Base-by-base conservation (phyloP, 2,329 filamentous ascomycete species). In the Diaporthe sp. region DNA sequence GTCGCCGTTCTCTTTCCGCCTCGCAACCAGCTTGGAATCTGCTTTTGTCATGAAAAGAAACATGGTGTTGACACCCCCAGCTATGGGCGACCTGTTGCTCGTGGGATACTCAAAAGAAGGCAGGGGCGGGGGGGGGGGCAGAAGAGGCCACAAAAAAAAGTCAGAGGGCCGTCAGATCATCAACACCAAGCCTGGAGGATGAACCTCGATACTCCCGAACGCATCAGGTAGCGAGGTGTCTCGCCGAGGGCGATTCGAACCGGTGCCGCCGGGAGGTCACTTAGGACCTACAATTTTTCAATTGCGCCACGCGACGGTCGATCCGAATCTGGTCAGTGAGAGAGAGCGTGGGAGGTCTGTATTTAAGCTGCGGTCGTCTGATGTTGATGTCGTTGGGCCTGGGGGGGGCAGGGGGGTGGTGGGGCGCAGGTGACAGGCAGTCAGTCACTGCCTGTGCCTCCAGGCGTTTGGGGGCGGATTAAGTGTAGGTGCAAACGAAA, bases 131-230 rank as follows among this genome's bases (percentile, higher is more conserved):
- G n/a, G n/a, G n/a, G n/a, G n/a, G n/a, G n/a, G n/a, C n/a, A n/a
- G n/a, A n/a, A n/a, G n/a, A n/a, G n/a, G n/a, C n/a, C n/a, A n/a
- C n/a, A n/a, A 15, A 4, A 22, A 30, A 8, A 25, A 42, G 44
- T 27, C 27, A 27, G 37, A 19, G 35, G 12, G n/a, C 59, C 59
- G 37, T 47, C 25, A 13, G 25, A 17, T 47, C 59, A 47, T 63
- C 39, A 32, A 63, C 39, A 63, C 25, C 59, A 15, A 44, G 59
- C 42, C 2, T 63, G 59, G 59, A 63, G 59, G 59, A 39, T 63
- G 59, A 63, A 63, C 39, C 59, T 63, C 59, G 59, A 47, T 63
- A 44, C 59, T 63, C 59, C 59, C 13, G 59, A 27, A 47, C 59
- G 59, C 39, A 63, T 47, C 59, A 44, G 59, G 59, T 63, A 30